Conservation (phyloP, 176 grass and related monocot species). For the Pontederia paniculata region DNA sequence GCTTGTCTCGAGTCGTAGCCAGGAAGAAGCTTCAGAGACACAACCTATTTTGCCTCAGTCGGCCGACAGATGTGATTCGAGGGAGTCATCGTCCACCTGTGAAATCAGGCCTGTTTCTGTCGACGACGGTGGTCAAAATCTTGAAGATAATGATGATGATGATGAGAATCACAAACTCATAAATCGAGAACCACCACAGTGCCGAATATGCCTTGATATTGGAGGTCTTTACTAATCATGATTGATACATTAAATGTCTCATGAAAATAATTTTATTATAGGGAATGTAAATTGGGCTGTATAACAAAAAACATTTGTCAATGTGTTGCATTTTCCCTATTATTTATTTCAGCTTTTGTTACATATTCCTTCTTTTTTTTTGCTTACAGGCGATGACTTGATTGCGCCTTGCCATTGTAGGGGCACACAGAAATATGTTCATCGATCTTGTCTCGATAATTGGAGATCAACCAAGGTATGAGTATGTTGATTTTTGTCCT, state of each 20-base stretch:
- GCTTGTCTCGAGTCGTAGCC: constrained; percentile 41
- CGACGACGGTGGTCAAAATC: constrained; percentile 22
- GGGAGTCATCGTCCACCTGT: constrained; percentile 25
- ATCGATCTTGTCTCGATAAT: constrained; percentile 86
- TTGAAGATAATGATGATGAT: constrained; percentile 39
- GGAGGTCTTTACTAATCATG: constrained; percentile 46
- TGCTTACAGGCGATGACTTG: constrained; percentile 57
- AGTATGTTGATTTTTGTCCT: not conserved
- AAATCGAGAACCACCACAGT: constrained; percentile 61
- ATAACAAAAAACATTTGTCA: constrained; percentile 4
- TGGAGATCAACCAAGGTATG: constrained; percentile 96
- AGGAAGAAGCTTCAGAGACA: constrained; percentile 29
- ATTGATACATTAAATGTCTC: constrained; percentile 8
- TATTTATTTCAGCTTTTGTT: constrained; percentile 4
- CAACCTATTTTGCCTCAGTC: constrained; percentile 26
- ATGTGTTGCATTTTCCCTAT: not conserved
- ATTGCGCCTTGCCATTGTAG: constrained; percentile 86
- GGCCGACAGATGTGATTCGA: constrained; percentile 9
- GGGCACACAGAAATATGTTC: constrained; percentile 95
- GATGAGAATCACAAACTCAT: constrained; percentile 19
- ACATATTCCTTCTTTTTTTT: not conserved
- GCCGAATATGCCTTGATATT: constrained; percentile 88
- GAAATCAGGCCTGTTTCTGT: constrained; percentile 45
- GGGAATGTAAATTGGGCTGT: not conserved
- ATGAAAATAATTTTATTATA: not conserved